Base-by-base conservation (phyloP, 1,284 basidiomycete genomes). In the Tremellales sp. region DNA sequence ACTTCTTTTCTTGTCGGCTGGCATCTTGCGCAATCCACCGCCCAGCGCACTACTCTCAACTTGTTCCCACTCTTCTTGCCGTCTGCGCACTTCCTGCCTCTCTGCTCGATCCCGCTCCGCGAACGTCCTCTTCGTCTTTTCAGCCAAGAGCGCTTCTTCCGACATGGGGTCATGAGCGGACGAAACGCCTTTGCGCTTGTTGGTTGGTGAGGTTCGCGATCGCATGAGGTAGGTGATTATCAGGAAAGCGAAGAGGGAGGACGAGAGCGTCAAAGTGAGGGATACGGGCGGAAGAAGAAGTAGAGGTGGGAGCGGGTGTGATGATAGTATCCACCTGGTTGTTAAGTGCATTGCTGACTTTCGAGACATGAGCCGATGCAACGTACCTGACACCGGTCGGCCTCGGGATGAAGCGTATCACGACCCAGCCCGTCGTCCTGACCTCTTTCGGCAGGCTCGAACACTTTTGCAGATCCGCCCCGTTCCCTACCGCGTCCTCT, bases 381-480 rank as follows among this genome's bases (percentile, higher is more conserved):
- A 52, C 64, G 54, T 40, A 67, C 62, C 71, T 58, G 19, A 75
- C 51, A 29, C 73, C 73, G 0, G 67, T 69, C 1, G 73, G 70
- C 37, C 67, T 60, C 10, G 72, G 72, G 5, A 63, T 58, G 44
- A 75, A 72, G 19, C 67, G 61, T 22, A 75, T 59, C 2, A 72
- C 60, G 0, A 75, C 71, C 72, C 72, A 75, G 27, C 73, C 73
- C 0, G 71, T 73, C 22, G 73, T 75, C 23, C 62, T 61, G 11
- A 75, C 67, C 51, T 75, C 73, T 31, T 49, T 51, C 4, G 54
- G 56, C 43, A 58, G 51, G 29, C 8, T n/a, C 8, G 29, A 31
- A 31, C 29, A 46, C 41, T n/a, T 36, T 52, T 46, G 25, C 52
- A 53, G 5, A 46, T 42, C 3, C 25, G 21, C 29, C 15, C 29